phyloP scores from a whole-genome alignment of 176 grass and related monocot species.

The Oryza glumipatula region DNA sequence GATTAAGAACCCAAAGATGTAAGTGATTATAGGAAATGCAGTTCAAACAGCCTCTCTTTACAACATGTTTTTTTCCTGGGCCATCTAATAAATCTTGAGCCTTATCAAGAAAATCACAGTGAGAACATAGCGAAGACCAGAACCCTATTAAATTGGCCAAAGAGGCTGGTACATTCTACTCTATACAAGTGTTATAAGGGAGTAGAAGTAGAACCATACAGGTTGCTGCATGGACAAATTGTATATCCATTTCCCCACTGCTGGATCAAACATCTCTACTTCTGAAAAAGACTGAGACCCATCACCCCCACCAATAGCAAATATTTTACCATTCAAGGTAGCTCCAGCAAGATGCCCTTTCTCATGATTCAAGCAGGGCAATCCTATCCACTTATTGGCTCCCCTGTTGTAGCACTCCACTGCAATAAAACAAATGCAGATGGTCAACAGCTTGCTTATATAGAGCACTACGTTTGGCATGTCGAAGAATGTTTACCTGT shows the following conservation, averaged over 20 bases:
- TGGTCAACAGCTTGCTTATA: conserved; percentile 18
- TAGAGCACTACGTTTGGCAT: conserved; percentile 27
- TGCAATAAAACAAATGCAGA: conserved; percentile 42
- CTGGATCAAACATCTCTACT: conserved; percentile 92
- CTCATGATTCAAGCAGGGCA: conserved; percentile 58
- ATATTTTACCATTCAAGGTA: conserved; percentile 75
- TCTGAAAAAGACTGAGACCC: conserved; percentile 57
- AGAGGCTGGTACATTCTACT: conserved; percentile 26
- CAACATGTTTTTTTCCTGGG: conserved; percentile 28
- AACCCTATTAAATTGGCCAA: neutral
- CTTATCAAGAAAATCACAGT: conserved; percentile 17
- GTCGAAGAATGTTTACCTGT: conserved; percentile 40
- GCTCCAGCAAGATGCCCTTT: conserved; percentile 83
- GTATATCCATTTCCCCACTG: conserved; percentile 68
- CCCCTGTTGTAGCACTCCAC: conserved; percentile 69
- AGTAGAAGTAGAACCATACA: conserved; percentile 41
- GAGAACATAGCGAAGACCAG: conserved; percentile 4
- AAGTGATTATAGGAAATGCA: conserved; percentile 14
- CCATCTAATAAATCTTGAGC: conserved; percentile 13
- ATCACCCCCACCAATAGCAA: conserved; percentile 87
- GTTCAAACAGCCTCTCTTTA: conserved; percentile 33
- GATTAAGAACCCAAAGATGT: conserved; percentile 1
- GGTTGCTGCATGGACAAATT: conserved; percentile 54
- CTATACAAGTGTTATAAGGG: neutral
- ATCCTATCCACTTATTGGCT: conserved; percentile 57